These are phyloP conservation scores for Sordariomycetes sp. DNA, from an alignment of 2,329 filamentous ascomycete genomes.

Conservation along the genomic window DNA sequence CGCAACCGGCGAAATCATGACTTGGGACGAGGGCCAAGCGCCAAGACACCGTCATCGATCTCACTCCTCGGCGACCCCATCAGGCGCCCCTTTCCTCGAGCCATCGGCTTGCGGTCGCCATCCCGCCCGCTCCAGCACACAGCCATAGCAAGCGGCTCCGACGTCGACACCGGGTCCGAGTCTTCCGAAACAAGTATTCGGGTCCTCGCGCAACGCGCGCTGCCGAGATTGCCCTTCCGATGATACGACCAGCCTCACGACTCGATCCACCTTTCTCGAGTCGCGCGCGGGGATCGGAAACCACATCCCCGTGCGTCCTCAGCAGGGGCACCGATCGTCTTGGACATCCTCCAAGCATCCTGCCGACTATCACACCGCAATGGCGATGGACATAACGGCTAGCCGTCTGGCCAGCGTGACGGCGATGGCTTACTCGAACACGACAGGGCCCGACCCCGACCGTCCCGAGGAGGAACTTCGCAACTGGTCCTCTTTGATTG, in stretches of 20 bases:
- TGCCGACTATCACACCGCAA: not conserved
- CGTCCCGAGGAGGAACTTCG: conserved; percentile 35
- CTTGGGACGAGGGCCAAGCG: not conserved
- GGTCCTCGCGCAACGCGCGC: not conserved
- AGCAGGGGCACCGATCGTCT: not conserved
- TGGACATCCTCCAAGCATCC: not conserved
- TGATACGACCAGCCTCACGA: conserved; percentile 1
- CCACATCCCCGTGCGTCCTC: not conserved
- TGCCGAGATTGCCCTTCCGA: not conserved
- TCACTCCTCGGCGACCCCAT: not conserved
- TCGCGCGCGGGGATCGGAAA: not conserved
- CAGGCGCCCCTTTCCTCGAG: not conserved
- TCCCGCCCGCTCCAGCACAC: not conserved
- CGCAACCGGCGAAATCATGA: not conserved
- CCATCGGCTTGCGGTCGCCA: not conserved
- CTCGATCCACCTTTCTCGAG: not conserved
- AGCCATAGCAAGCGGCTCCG: not conserved
- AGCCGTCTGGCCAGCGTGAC: not conserved
- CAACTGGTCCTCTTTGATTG: conserved; percentile 87
- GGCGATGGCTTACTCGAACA: not conserved
- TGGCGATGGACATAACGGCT: not conserved
- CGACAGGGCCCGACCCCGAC: conserved; percentile 7
- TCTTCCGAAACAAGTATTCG: not conserved
- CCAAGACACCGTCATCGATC: conserved; percentile 1
- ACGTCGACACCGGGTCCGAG: not conserved